Percentiles rank a stretch among this genome's conserved stretches.
Evolutionary conservation across 345 rosid genomes (phyloP).

Genomic region (Eucalyptus rudis): DNA sequence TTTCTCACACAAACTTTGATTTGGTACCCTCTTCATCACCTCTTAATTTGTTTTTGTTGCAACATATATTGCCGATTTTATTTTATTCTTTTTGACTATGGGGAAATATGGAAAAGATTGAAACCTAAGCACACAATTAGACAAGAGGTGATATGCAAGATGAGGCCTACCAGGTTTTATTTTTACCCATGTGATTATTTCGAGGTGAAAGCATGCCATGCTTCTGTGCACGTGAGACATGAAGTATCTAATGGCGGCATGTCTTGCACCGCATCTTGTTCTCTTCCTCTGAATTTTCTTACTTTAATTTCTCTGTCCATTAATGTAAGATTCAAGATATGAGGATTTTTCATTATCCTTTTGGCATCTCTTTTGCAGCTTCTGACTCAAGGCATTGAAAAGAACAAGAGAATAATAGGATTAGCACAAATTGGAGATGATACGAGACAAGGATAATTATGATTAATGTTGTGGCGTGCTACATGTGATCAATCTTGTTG

Average conservation of each 20-base stretch:
- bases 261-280: background rate
- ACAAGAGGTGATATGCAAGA: background rate
- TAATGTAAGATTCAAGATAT: background rate
- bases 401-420: background rate
- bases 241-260: background rate
- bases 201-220: background rate
- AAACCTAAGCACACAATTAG: background rate
- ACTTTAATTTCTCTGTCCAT: background rate
- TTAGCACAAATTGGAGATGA: background rate
- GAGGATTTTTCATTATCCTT: background rate
- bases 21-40: background rate
- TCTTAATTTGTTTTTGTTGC: background rate
- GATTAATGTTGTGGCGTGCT: background rate
- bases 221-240: background rate
- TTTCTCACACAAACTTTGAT: background rate
- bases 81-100: background rate
- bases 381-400: background rate
- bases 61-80: background rate
- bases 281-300: background rate
- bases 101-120: background rate
- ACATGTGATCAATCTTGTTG: background rate
- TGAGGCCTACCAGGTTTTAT: background rate
- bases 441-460: background rate
- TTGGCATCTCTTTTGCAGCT: background rate
- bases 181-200: background rate